phyloP scores from a whole-genome alignment of 2,329 filamentous ascomycete species.

The Hymenoscyphus albidus region DNA sequence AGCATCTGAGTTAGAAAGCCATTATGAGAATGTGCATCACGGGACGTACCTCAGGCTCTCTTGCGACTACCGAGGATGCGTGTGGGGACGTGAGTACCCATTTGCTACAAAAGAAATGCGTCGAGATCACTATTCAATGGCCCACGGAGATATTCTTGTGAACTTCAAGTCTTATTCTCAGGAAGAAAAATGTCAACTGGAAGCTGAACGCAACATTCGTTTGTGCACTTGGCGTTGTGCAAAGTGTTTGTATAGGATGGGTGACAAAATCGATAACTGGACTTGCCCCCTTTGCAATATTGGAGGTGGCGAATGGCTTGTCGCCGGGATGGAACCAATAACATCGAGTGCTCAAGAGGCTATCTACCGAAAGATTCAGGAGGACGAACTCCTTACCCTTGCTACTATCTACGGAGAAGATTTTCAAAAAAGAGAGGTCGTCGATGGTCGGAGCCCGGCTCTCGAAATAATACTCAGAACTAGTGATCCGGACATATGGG shows the following conservation, averaged over 20 bases:
- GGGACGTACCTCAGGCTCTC: too few relatives aligned
- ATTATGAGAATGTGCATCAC: slow-evolving; percentile 40
- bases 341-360: background rate
- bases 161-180: slow-evolving; percentile 18
- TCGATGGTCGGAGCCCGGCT: background rate
- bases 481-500: background rate
- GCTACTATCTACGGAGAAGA: background rate
- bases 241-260: slow-evolving; percentile 25
- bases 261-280: slow-evolving; percentile 20
- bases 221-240: slow-evolving; percentile 35
- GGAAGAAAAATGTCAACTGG: slow-evolving; percentile 22
- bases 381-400: background rate
- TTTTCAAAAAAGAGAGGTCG: background rate
- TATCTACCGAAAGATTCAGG: background rate
- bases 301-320: too few relatives aligned
- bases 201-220: slow-evolving; percentile 24
- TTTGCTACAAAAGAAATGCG: too few relatives aligned
- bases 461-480: background rate
- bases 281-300: too few relatives aligned
- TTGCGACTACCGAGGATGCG: too few relatives aligned
- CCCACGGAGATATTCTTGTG: slow-evolving; percentile 41
- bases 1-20: slow-evolving; percentile 41
- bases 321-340: too few relatives aligned
- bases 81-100: too few relatives aligned
- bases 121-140: too few relatives aligned